phyloP scores from a whole-genome alignment of 345 rosid genomes.

The Limnanthes douglasii region DNA sequence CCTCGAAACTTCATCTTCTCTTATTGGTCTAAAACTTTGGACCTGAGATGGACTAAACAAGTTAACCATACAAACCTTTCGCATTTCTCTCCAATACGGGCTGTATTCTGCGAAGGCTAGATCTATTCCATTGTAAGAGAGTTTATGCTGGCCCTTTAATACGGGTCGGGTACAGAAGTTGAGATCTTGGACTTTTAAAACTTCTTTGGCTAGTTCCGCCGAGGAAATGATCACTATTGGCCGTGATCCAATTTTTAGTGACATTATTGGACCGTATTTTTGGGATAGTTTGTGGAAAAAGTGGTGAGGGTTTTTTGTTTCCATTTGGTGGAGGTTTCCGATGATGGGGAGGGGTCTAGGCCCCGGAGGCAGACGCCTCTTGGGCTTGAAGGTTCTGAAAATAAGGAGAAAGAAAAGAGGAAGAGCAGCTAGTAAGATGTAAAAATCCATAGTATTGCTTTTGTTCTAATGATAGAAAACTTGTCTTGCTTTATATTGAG shows the following conservation, averaged over 20 bases:
- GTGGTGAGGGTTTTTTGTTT: slow-evolving; percentile 5
- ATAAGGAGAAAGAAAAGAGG: no score
- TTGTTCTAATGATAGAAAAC: no score
- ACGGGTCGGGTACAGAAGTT: slow-evolving; percentile 5
- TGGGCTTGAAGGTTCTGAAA: no score
- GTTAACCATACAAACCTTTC: slow-evolving; percentile 1
- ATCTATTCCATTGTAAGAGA: slow-evolving; percentile 9
- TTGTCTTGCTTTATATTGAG: no score
- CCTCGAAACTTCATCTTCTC: slow-evolving; percentile 5
- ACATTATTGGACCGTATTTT: slow-evolving; percentile 20
- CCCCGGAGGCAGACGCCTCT: no score
- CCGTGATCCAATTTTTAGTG: slow-evolving; percentile 9
- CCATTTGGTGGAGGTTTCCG: slow-evolving; percentile 24
- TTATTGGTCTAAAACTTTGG: neutral
- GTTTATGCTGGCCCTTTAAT: slow-evolving; percentile 1
- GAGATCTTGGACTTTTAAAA: slow-evolving; percentile 8
- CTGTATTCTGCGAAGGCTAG: slow-evolving; percentile 3
- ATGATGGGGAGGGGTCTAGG: slow-evolving; percentile 21
- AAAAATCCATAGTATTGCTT: no score
- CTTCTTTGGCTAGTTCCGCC: slow-evolving; percentile 11
- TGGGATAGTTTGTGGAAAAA: slow-evolving; percentile 15
- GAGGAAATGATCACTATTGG: slow-evolving; percentile 14
- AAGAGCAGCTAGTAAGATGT: no score
- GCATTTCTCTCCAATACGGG: slow-evolving; percentile 5
- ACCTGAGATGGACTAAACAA: slow-evolving; percentile 1